phyloP scores from a whole-genome alignment of 768 basidiomycete genomes.

The Podaxis sp. region DNA sequence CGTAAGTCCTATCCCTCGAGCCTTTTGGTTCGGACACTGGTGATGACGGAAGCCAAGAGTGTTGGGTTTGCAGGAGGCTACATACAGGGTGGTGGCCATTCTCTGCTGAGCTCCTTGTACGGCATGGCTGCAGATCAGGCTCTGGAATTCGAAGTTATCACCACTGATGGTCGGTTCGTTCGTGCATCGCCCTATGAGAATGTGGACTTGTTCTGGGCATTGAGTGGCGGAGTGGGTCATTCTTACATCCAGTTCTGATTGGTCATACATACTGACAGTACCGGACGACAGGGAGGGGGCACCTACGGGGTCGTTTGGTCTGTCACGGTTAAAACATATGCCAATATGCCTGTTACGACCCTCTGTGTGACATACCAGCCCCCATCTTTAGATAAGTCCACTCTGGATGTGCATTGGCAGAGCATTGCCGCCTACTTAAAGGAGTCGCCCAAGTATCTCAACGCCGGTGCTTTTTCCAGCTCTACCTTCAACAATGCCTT shows the following conservation, averaged over 20 bases:
- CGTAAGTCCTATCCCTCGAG: constrained; percentile 8
- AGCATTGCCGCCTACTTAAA: constrained; percentile 16
- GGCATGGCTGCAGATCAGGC: constrained; percentile 30
- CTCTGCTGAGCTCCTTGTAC: constrained; percentile 19
- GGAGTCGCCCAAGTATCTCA: constrained; percentile 16
- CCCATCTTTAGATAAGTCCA: constrained; percentile 1
- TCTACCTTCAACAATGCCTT: constrained; percentile 13
- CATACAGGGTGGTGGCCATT: constrained; percentile 38
- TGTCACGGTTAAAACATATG: constrained; percentile 19
- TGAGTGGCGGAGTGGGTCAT: constrained; percentile 38
- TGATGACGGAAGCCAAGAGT: constrained; percentile 21
- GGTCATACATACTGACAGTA: neutral
- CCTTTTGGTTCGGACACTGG: neutral
- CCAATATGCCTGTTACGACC: constrained; percentile 18
- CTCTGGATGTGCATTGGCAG: constrained; percentile 15
- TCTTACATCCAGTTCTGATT: neutral
- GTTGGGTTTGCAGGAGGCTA: constrained; percentile 44
- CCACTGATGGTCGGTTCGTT: constrained; percentile 36
- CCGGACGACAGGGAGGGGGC: constrained; percentile 2
- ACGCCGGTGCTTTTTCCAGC: constrained; percentile 16
- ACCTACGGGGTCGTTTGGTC: constrained; percentile 17
- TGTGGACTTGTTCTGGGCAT: constrained; percentile 43
- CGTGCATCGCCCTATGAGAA: constrained; percentile 38
- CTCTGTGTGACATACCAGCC: constrained; percentile 13
- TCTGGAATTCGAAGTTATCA: constrained; percentile 40